Evolutionary conservation across 2,329 filamentous ascomycete genomes (phyloP).

Genomic region (Periconia sp.): DNA sequence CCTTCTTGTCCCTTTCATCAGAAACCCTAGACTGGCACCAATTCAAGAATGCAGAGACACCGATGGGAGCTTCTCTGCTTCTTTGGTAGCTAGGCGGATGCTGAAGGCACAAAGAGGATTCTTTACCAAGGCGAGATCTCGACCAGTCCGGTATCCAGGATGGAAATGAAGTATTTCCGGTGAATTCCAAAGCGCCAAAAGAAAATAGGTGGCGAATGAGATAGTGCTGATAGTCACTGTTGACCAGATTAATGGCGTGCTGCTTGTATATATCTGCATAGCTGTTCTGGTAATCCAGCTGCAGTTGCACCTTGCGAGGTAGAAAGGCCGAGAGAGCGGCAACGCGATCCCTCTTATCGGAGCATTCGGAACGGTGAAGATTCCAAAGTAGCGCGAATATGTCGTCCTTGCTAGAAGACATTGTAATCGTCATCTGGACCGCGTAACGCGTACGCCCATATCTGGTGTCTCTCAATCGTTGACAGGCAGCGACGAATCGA

Average conservation of each 20-base stretch:
- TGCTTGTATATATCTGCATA: background rate
- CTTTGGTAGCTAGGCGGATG: too few species aligned
- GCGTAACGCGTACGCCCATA: background rate
- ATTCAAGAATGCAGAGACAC: too few species aligned
- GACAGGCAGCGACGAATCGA: constrained; percentile 1
- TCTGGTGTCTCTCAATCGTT: background rate
- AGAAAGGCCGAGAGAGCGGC: background rate
- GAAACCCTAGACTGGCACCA: too few species aligned
- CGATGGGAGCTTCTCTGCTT: too few species aligned
- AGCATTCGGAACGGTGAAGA: background rate
- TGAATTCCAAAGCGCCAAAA: background rate
- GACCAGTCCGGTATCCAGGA: constrained; percentile 6
- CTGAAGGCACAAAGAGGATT: too few species aligned
- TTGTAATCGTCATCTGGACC: background rate
- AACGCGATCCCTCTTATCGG: constrained; percentile 1
- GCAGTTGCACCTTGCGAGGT: background rate
- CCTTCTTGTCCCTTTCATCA: too few species aligned
- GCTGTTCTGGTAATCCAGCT: background rate
- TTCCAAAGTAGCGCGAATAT: background rate
- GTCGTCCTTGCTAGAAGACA: background rate
- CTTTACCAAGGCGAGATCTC: too few species aligned
- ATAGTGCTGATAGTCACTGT: background rate
- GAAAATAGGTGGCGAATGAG: background rate
- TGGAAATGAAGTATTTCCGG: background rate
- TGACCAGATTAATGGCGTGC: background rate